Conservation (phyloP, 345 rosid species). For the Linum usitatissimum region DNA sequence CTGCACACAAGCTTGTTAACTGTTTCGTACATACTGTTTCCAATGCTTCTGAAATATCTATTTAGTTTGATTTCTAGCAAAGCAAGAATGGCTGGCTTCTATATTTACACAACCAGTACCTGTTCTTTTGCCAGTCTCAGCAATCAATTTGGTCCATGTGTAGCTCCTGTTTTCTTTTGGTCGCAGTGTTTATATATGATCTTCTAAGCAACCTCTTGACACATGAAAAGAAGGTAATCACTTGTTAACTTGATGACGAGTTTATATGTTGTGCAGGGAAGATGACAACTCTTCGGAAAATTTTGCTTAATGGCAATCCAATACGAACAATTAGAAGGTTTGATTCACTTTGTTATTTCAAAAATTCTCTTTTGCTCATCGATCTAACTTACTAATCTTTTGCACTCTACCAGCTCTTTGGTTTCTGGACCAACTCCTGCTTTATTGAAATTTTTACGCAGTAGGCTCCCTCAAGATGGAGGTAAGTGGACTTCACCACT, state of each 20-base stretch:
- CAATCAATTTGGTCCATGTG: no score
- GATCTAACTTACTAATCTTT: conserved; percentile 11
- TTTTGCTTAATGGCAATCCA: conserved; percentile 75
- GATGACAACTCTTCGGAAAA: conserved; percentile 70
- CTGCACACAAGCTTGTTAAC: no score
- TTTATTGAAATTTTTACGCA: conserved; percentile 66
- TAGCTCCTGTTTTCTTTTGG: no score
- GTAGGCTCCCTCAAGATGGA: conserved; percentile 68
- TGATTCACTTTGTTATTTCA: conserved; percentile 12
- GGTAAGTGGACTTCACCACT: conserved; percentile 28
- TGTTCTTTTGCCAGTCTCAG: no score
- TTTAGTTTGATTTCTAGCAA: no score
- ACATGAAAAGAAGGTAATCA: not conserved
- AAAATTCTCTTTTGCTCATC: conserved; percentile 8
- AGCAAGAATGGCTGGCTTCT: no score
- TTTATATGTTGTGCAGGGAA: conserved; percentile 37
- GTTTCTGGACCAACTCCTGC: conserved; percentile 87
- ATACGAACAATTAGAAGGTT: conserved; percentile 83
- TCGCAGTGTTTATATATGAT: not conserved
- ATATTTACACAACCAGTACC: no score
- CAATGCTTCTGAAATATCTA: no score
- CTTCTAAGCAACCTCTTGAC: not conserved
- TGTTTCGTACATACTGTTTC: no score
- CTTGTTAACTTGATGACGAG: not conserved
- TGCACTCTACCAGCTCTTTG: conserved; percentile 44